Base-by-base conservation (phyloP, 2,329 filamentous ascomycete species). In the Atkinsonella hypoxylon region DNA sequence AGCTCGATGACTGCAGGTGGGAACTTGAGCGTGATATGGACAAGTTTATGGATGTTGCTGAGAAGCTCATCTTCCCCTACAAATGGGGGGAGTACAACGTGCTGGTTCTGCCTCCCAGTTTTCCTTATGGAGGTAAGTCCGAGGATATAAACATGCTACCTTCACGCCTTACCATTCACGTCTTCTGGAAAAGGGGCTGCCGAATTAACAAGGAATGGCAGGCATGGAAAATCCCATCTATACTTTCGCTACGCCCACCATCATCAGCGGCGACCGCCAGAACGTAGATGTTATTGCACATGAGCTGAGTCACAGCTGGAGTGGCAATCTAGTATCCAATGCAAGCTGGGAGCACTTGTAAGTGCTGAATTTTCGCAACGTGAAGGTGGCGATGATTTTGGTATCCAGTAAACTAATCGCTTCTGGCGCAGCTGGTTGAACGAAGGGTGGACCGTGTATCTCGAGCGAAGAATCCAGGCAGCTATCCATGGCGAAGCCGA, bases 231-330 rank as follows among this genome's bases (percentile, higher is more conserved):
- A 96, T 64, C 90, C 90, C 0, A 82, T 95, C 49, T 95, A 87
- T 70, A 97, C 93, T 0, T 97, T 95, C 65, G 91, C 90, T 1
- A 97, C 93, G 1, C 91, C 91, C 2, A 95, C 89, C 36, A 85
- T 97, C 58, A 89, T 98, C 62, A 93, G 86, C 51, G 91, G 91
- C 45, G 87, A 91, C 61, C 79, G 85, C 42, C 85, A 95, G 63
- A 97, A 97, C 58, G 81, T 97, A 18, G 91, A 97, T 64, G 91
- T 97, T 18, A 95, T 98, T 67, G 93, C 93, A 1, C 93, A 95
- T 65, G 90, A 82, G 77, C 61, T 85, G 55, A 76, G 74, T 56
- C 81, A 84, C 62, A 81, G 85, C 59, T 96, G 90, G 89, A 93
- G 87, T 54, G 91, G 90, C 26, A 96, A 96, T 59, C 70, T 90